Evolutionary conservation across 345 rosid genomes (phyloP).

Genomic region (Schrenkiella parvula): DNA sequence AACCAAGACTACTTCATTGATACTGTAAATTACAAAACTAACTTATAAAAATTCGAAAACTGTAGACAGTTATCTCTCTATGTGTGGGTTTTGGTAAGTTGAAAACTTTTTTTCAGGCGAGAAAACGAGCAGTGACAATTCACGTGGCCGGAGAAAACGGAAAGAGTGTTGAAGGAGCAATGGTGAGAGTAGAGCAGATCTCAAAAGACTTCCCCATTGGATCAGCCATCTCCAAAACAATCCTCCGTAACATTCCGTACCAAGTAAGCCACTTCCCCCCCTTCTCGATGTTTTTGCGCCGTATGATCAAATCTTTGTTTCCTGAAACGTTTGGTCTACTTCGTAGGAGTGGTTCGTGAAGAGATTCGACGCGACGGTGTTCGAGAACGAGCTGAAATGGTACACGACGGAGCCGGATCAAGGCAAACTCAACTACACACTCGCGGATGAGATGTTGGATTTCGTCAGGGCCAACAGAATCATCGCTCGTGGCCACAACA

Average conservation of each 20-base stretch:
- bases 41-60: neutral
- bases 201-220: constrained; percentile 81
- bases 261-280: constrained; percentile 48
- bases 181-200: constrained; percentile 47
- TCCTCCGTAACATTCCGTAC: constrained; percentile 63
- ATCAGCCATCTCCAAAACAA: constrained; percentile 71
- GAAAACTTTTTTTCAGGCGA: constrained; percentile 36
- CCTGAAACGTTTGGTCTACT: neutral
- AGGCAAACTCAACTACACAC: constrained; percentile 61
- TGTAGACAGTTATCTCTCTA: too few relatives aligned
- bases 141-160: constrained; percentile 64
- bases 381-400: constrained; percentile 92
- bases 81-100: neutral
- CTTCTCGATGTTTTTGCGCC: neutral
- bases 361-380: constrained; percentile 83
- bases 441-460: constrained; percentile 57
- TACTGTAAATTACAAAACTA: constrained; percentile 34
- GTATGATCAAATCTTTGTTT: neutral
- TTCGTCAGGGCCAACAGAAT: constrained; percentile 56
- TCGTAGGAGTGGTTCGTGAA: constrained; percentile 69
- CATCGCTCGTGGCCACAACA: constrained; percentile 76
- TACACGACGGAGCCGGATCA: constrained; percentile 72
- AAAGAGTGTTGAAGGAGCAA: constrained; percentile 49
- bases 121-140: constrained; percentile 66
- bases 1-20: constrained; percentile 56